Conservation (phyloP, 2,329 filamentous ascomycete species). For the Hypoxylon sp. region DNA sequence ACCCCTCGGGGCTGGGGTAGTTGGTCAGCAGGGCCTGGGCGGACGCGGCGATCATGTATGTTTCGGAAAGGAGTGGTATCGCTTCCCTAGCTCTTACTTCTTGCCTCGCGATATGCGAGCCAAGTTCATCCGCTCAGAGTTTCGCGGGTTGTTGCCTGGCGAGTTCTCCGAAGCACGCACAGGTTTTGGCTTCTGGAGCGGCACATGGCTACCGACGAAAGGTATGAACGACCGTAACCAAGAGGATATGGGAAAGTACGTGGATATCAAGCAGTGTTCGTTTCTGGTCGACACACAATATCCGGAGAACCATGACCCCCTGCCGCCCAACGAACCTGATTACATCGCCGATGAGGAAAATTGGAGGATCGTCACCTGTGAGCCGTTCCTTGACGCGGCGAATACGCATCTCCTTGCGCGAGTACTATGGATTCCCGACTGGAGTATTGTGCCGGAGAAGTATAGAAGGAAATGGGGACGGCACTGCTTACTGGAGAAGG, state of each 20-base stretch:
- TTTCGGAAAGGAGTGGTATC: constrained; percentile 97
- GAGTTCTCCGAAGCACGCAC: constrained; percentile 82
- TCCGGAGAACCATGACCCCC: constrained; percentile 61
- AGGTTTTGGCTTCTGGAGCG: constrained; percentile 79
- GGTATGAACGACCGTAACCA: constrained; percentile 94
- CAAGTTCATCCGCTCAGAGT: constrained; percentile 92
- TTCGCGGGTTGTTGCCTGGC: constrained; percentile 87
- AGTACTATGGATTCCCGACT: constrained; percentile 83
- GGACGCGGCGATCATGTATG: constrained; percentile 78
- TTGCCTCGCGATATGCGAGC: constrained; percentile 84
- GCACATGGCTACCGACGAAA: constrained; percentile 82
- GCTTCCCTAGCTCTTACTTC: constrained; percentile 93
- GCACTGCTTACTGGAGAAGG: constrained; percentile 83
- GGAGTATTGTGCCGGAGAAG: constrained; percentile 74
- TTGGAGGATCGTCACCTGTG: constrained; percentile 83
- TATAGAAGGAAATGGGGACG: constrained; percentile 84
- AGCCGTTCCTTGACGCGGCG: constrained; percentile 82
- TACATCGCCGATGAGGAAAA: constrained; percentile 78
- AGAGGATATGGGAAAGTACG: constrained; percentile 90
- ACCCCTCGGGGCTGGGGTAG: constrained; percentile 69
- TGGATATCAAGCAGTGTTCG: constrained; percentile 77
- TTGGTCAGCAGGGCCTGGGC: constrained; percentile 63
- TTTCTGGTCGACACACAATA: constrained; percentile 92
- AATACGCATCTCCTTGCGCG: constrained; percentile 80
- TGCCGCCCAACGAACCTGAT: constrained; percentile 80